Base-by-base conservation (phyloP, 2,329 filamentous ascomycete species). In the Pseudogymnoascus sp. region DNA sequence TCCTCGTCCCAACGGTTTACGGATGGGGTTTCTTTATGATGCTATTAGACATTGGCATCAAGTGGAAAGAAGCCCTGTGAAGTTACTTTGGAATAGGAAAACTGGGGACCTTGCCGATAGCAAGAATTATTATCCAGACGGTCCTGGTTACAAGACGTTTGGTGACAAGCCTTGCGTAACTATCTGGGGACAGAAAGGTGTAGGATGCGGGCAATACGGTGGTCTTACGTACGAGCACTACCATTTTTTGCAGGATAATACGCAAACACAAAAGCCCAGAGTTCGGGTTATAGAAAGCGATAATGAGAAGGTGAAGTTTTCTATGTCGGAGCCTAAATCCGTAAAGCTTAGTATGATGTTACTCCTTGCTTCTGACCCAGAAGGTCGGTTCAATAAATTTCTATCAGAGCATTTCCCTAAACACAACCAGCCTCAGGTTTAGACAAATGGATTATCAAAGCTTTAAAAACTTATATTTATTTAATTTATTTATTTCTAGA, bases 11-110 rank as follows among this genome's bases (percentile, higher is more conserved):
- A 18, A 23, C 42, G 63, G 63, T 31, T 53, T 64, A 16, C 63
- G 59, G 42, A 64, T 64, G 60, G 63, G 63, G 8, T 64, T 62
- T 64, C 63, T 64, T 40, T 64, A 62, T 40, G 63, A 64, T 42
- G 63, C 63, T 28, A 31, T 64, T 38, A 62, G 34, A 53, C 42
- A 63, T 62, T 63, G 62, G 62, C 31, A 63, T 62, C 25, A 49
- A 62, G 59, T 63, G 25, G 62, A 63, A 34, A 31, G 37, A 9
- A 34, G 34, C 62, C n/a, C 12, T 31, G 36, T 43, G 6, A 5
- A 63, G 34, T 38, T 46, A 7, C 42, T 46, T 21, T 46, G 42
- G 42, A 23, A 46, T 46, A 46, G 42, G 53, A 60, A 25, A 43
- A 63, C 46, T 8, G 62, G 62, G 16, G 62, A 63, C 36, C 21